phyloP scores from a whole-genome alignment of 1,139 yeast species.

The Geotrichum bryndzae region DNA sequence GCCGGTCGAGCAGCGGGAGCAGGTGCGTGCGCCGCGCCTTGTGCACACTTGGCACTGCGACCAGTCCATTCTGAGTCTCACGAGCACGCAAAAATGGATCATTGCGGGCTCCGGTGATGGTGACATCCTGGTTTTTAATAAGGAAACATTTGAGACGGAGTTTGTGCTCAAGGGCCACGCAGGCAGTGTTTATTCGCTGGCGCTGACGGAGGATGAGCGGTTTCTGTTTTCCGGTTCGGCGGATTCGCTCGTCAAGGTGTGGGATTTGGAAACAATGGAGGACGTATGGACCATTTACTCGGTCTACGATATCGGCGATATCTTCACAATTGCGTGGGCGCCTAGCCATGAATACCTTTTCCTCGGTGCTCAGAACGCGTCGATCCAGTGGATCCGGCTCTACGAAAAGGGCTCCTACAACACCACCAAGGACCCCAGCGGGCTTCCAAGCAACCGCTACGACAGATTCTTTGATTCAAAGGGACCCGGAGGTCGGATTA shows the following conservation, averaged over 20 bases:
- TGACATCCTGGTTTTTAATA: constrained; percentile 66
- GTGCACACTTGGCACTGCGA: constrained; percentile 69
- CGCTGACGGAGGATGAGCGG: constrained; percentile 52
- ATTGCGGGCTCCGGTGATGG: constrained; percentile 95
- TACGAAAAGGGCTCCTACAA: constrained; percentile 32
- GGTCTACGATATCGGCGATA: constrained; percentile 84
- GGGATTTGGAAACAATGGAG: constrained; percentile 49
- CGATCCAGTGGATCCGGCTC: constrained; percentile 64
- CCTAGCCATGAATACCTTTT: constrained; percentile 55
- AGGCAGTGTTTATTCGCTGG: constrained; percentile 52
- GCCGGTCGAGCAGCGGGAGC: constrained; percentile 1
- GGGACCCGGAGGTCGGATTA: constrained; percentile 67
- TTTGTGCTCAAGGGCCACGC: constrained; percentile 47
- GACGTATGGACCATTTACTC: constrained; percentile 68
- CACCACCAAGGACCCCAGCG: constrained; percentile 36
- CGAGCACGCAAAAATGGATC: constrained; percentile 54
- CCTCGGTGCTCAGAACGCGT: constrained; percentile 89
- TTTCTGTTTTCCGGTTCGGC: constrained; percentile 79
- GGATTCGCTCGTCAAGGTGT: constrained; percentile 80
- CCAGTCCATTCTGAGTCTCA: constrained; percentile 72
- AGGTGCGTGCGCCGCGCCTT: background rate
- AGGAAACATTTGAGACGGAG: constrained; percentile 53
- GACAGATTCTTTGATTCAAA: constrained; percentile 84
- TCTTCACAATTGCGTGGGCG: constrained; percentile 75
- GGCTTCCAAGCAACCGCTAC: constrained; percentile 74